Conservation (phyloP, 2,329 filamentous ascomycete species). For the Magnaporthales sp. region DNA sequence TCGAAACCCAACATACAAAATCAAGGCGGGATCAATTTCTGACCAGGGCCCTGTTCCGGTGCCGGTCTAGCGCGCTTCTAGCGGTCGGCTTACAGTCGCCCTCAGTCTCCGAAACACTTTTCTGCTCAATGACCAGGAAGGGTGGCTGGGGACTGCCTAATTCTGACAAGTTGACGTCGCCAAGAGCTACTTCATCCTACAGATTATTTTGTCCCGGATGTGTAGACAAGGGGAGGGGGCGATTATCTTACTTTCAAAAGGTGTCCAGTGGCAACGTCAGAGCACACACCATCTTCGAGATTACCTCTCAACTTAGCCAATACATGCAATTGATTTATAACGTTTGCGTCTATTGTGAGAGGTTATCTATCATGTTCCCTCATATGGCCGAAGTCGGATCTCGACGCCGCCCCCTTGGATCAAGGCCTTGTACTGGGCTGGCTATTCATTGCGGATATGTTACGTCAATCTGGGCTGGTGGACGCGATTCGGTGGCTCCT, state of each 20-base stretch:
- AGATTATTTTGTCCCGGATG: neutral
- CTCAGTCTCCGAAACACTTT: constrained; percentile 1
- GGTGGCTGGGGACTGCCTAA: neutral
- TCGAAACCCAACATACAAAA: neutral
- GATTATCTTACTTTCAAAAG: neutral
- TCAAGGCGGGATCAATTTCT: neutral
- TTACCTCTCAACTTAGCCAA: neutral
- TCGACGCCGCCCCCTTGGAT: neutral
- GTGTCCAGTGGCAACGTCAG: neutral
- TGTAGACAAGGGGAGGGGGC: neutral
- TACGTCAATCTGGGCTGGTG: constrained; percentile 1
- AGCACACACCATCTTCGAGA: neutral
- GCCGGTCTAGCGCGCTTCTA: constrained; percentile 1
- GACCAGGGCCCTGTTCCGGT: neutral
- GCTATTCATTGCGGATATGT: neutral
- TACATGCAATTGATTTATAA: neutral
- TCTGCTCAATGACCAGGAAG: neutral
- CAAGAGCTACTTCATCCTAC: neutral
- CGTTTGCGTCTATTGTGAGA: neutral
- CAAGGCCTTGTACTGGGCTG: neutral
- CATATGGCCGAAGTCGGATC: neutral
- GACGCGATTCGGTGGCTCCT: constrained; percentile 5
- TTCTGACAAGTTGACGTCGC: constrained; percentile 1
- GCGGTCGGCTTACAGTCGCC: neutral
- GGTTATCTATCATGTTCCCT: neutral